Conservation (phyloP, 208 protist genomes). For the Acanthamoeba culbertsoni region DNA sequence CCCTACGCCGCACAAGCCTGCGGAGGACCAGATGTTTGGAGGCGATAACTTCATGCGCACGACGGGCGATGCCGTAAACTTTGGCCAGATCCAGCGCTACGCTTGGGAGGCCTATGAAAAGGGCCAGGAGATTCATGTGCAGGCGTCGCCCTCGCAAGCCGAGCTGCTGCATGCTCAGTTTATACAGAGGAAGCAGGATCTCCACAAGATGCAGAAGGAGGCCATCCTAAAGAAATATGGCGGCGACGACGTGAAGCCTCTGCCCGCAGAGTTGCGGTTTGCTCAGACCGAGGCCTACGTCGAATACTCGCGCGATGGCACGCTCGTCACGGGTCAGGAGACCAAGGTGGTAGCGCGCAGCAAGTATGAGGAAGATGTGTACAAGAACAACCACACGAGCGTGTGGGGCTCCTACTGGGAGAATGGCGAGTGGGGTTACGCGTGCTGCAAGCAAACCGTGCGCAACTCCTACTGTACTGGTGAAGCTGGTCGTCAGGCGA, state of each 20-base stretch:
- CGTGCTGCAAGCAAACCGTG: slow-evolving; percentile 82
- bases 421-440: slow-evolving; percentile 86
- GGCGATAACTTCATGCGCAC: slow-evolving; percentile 90
- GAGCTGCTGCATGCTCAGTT: slow-evolving; percentile 78
- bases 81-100: slow-evolving; percentile 83
- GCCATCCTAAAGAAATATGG: slow-evolving; percentile 85
- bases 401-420: slow-evolving; percentile 86
- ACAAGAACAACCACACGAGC: slow-evolving; percentile 79
- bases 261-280: slow-evolving; percentile 73
- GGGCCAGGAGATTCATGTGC: slow-evolving; percentile 80
- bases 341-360: slow-evolving; percentile 63
- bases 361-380: slow-evolving; percentile 88
- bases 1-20: slow-evolving; percentile 74
- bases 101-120: slow-evolving; percentile 80
- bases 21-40: slow-evolving; percentile 67
- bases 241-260: slow-evolving; percentile 81
- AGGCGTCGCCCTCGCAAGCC: slow-evolving; percentile 84
- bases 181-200: slow-evolving; percentile 80
- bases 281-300: slow-evolving; percentile 89
- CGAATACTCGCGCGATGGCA: slow-evolving; percentile 86
- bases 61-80: slow-evolving; percentile 79
- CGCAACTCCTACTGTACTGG: slow-evolving; percentile 84
- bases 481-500: slow-evolving; percentile 69
- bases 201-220: slow-evolving; percentile 70
- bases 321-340: slow-evolving; percentile 81